Evolutionary conservation across 164 flowering plant genomes (phyloP).

Genomic region (Cinnamomum chago): DNA sequence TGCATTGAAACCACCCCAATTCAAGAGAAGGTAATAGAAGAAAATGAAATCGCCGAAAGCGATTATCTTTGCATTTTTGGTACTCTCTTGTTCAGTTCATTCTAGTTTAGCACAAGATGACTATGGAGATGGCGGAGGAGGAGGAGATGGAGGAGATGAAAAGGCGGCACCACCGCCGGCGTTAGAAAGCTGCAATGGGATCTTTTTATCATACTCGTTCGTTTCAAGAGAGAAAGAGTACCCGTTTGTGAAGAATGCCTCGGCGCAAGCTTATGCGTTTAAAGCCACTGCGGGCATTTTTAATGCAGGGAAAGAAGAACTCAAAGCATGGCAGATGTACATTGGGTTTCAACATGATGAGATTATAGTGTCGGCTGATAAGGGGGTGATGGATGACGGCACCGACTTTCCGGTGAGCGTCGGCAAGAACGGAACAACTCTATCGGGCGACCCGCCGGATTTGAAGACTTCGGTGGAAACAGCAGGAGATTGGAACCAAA

Average conservation of each 20-base stretch:
- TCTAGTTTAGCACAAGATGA: constrained; percentile 33
- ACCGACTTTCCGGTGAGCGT: constrained; percentile 49
- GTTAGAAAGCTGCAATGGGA: constrained; percentile 50
- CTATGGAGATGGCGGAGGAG: neutral
- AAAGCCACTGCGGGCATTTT: constrained; percentile 42
- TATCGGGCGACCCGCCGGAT: constrained; percentile 78
- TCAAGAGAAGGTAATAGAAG: neutral
- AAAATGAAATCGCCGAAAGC: constrained; percentile 15
- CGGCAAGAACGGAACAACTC: constrained; percentile 51
- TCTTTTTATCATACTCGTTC: constrained; percentile 51
- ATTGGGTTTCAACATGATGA: constrained; percentile 62
- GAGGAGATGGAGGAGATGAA: neutral
- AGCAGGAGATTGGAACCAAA: constrained; percentile 76
- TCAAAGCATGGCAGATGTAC: constrained; percentile 57
- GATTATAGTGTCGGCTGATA: constrained; percentile 62
- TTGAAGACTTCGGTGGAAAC: constrained; percentile 71
- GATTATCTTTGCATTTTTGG: constrained; percentile 1
- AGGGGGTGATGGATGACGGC: constrained; percentile 66
- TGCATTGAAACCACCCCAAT: neutral
- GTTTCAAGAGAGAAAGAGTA: constrained; percentile 30
- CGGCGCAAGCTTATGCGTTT: constrained; percentile 87
- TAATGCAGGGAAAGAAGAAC: constrained; percentile 53
- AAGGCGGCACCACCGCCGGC: constrained; percentile 34
- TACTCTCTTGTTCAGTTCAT: neutral
- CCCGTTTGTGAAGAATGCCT: constrained; percentile 56